Base-by-base conservation (phyloP, 2,329 filamentous ascomycete species). In the Phaeoacremonium minimum region DNA sequence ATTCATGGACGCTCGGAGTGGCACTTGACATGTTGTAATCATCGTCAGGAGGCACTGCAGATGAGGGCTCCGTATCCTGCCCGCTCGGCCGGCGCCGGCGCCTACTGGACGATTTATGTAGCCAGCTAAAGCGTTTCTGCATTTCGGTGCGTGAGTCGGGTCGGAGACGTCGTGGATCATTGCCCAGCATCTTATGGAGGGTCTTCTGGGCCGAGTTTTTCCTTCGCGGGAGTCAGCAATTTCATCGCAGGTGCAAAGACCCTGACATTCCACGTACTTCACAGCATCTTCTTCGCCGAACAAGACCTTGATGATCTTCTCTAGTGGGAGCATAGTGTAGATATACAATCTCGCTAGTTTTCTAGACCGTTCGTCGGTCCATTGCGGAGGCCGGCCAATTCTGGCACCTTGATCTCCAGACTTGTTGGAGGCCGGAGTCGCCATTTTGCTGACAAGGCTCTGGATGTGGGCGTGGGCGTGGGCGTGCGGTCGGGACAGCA, bases 131-230 rank as follows among this genome's bases (percentile, higher is more conserved):
- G 18, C 73, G 71, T 19, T 65, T 63, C 30, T 58, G 58, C 66
- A 77, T 75, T 35, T 79, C 74, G 14, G 64, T 60, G 9, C 66
- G 58, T 22, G 60, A 66, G 41, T 65, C 67, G 2, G 75, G 74
- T 15, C 73, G 69, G 33, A 79, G 60, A 65, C 75, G 77, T 50
- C 75, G 66, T 18, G 75, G 72, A 26, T 80, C 72, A 42, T 79
- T 75, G 44, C 77, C 75, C 19, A 80, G 64, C 42, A 77, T 66
- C 7, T 62, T 59, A 36, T 73, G 71, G 44, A 79, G 67, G 15
- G 71, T 75, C 57, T 80, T 79, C 48, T 75, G 74, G 20, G 71
- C 74, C 18, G 75, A 77, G 46, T 78, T 75, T 46, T 70, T 70
- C 26, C 73, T 76, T 38, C 12, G 30, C 46, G 36, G 42, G 40